phyloP scores from a whole-genome alignment of 768 basidiomycete genomes.

The Lactifluus volemus region DNA sequence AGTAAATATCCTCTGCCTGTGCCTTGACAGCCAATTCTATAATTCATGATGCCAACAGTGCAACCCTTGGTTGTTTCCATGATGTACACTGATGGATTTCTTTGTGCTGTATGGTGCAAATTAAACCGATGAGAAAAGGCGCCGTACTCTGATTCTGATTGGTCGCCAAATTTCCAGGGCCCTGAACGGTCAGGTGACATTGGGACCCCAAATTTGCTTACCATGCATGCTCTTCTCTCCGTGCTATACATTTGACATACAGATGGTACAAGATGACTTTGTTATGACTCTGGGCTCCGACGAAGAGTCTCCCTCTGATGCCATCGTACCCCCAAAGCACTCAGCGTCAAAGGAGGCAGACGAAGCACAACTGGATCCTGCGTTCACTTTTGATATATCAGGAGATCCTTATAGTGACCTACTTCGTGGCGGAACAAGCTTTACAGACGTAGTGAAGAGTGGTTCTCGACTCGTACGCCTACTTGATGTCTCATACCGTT shows the following conservation, averaged over 20 bases:
- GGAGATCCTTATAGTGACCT: conserved; percentile 62
- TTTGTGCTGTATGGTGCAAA: too few species aligned
- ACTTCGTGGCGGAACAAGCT: conserved; percentile 31
- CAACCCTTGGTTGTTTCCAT: not conserved
- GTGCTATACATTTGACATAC: conserved; percentile 12
- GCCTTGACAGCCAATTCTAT: not conserved
- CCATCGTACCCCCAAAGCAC: not conserved
- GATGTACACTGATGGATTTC: too few species aligned
- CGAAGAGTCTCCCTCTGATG: conserved; percentile 29
- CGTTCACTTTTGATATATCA: conserved; percentile 72
- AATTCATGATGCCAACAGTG: not conserved
- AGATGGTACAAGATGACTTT: conserved; percentile 51
- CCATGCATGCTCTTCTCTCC: not conserved
- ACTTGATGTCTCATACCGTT: not conserved
- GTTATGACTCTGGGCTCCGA: conserved; percentile 84
- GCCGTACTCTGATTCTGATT: too few species aligned
- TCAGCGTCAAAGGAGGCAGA: conserved; percentile 32
- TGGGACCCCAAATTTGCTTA: not conserved
- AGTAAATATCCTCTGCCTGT: too few species aligned
- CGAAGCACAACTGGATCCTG: conserved; percentile 62
- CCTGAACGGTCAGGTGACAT: conserved; percentile 5
- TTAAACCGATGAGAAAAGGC: too few species aligned
- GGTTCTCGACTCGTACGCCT: conserved; percentile 52
- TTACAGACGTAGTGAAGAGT: conserved; percentile 52
- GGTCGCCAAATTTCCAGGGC: too few species aligned